These are phyloP conservation scores for Gryganskiella cystojenkinii DNA, from an alignment of 192 early-diverging fungal genomes.

Conservation along the genomic window DNA sequence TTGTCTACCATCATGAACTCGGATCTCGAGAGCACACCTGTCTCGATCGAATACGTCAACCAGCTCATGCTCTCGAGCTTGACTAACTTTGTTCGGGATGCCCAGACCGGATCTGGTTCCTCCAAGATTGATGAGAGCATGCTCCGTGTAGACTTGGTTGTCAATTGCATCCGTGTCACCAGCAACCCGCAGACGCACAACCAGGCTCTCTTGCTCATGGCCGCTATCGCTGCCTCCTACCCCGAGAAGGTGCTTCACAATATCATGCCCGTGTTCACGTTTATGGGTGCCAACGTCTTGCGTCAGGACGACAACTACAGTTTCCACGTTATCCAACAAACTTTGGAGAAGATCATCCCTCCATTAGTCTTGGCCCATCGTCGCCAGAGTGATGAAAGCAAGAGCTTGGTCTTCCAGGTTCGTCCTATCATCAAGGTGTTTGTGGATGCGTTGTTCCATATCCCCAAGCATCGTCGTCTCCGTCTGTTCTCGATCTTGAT, in stretches of 20 bases:
- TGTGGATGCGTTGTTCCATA: constrained; percentile 90
- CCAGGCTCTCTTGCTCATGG: constrained; percentile 86
- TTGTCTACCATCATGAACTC: constrained; percentile 72
- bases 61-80: constrained; percentile 84
- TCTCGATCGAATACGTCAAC: constrained; percentile 86
- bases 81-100: constrained; percentile 63
- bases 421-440: constrained; percentile 89
- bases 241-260: constrained; percentile 90
- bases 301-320: constrained; percentile 97
- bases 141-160: constrained; percentile 87
- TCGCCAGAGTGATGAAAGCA: constrained; percentile 45
- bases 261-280: constrained; percentile 97
- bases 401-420: constrained; percentile 61
- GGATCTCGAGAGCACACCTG: constrained; percentile 55
- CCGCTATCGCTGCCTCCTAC: constrained; percentile 82
- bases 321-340: constrained; percentile 94
- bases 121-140: constrained; percentile 67
- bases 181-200: constrained; percentile 97
- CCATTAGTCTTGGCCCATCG: constrained; percentile 70
- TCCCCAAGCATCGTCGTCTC: constrained; percentile 92
- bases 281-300: constrained; percentile 95
- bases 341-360: constrained; percentile 88
- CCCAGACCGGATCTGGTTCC: constrained; percentile 32
- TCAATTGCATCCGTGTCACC: constrained; percentile 88
- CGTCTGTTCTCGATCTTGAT: constrained; percentile 88